Evolutionary conservation across 202 grass and related monocot genomes (phyloP).

Genomic region (Panicum hallii): DNA sequence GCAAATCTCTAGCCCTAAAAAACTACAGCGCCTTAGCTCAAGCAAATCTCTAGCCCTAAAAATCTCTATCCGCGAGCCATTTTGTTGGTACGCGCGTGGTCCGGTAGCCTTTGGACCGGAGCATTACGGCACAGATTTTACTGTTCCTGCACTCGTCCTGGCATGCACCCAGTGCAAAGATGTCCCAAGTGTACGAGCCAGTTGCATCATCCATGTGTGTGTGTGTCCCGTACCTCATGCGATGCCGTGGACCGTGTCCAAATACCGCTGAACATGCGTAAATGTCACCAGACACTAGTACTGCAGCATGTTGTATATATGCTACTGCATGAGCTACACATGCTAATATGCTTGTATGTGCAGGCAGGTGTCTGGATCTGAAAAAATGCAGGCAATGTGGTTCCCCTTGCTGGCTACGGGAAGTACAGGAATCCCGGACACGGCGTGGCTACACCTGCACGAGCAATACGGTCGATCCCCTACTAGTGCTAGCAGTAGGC

Average conservation of each 20-base stretch:
- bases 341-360: background rate
- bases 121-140: background rate
- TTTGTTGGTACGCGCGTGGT: constrained; percentile 48
- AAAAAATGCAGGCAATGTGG: no score
- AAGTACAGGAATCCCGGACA: constrained; percentile 24
- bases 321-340: background rate
- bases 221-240: background rate
- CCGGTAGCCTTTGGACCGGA: constrained; percentile 41
- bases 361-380: background rate
- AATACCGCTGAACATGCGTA: background rate
- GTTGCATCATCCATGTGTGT: constrained; percentile 2
- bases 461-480: background rate
- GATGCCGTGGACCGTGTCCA: background rate
- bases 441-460: background rate
- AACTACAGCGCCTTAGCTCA: constrained; percentile 1
- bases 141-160: background rate
- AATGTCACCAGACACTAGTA: background rate
- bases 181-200: constrained; percentile 14
- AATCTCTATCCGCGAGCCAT: constrained; percentile 2
- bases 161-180: background rate
- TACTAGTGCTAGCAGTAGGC: no score
- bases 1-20: background rate
- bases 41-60: background rate
- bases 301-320: no score
- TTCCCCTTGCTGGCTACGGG: no score